These are phyloP conservation scores for Ophiostoma ulmi DNA, from an alignment of 2,329 filamentous ascomycete genomes.

Conservation along the genomic window DNA sequence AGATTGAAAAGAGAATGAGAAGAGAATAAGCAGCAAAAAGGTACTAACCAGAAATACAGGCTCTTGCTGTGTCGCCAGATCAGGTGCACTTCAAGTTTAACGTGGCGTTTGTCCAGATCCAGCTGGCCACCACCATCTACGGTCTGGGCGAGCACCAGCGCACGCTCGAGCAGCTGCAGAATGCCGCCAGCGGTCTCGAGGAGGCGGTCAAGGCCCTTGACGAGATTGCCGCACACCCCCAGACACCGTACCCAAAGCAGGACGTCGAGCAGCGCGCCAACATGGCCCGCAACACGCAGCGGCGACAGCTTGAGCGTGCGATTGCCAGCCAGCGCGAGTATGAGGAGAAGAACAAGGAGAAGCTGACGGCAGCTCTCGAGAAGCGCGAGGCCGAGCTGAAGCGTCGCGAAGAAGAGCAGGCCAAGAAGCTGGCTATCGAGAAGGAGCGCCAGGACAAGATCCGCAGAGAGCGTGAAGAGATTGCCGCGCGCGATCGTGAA, in stretches of 20 bases:
- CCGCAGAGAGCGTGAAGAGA: conserved; percentile 75
- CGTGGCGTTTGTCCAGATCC: conserved; percentile 93
- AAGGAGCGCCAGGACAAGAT: conserved; percentile 73
- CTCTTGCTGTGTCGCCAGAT: conserved; percentile 71
- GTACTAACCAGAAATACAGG: conserved; percentile 32
- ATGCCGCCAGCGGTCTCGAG: conserved; percentile 70
- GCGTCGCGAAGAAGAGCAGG: conserved; percentile 70
- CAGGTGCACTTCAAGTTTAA: conserved; percentile 95
- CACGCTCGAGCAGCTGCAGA: conserved; percentile 72
- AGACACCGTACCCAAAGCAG: conserved; percentile 80
- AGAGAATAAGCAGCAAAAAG: too few relatives aligned
- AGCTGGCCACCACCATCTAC: conserved; percentile 78
- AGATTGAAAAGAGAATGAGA: too few relatives aligned
- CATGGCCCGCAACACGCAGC: conserved; percentile 94
- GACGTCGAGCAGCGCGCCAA: conserved; percentile 93
- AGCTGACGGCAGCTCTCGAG: conserved; percentile 73
- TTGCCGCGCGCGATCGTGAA: conserved; percentile 69
- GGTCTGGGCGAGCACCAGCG: conserved; percentile 69
- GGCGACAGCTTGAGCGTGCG: conserved; percentile 81
- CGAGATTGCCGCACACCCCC: conserved; percentile 56
- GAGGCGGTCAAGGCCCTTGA: conserved; percentile 72
- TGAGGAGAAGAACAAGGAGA: conserved; percentile 86
- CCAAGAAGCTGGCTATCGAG: conserved; percentile 62
- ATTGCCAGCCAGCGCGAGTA: conserved; percentile 82
- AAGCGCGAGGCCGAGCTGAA: conserved; percentile 74